Evolutionary conservation across 2,329 filamentous ascomycete genomes (phyloP).

Genomic region (Colletotrichum sp.): DNA sequence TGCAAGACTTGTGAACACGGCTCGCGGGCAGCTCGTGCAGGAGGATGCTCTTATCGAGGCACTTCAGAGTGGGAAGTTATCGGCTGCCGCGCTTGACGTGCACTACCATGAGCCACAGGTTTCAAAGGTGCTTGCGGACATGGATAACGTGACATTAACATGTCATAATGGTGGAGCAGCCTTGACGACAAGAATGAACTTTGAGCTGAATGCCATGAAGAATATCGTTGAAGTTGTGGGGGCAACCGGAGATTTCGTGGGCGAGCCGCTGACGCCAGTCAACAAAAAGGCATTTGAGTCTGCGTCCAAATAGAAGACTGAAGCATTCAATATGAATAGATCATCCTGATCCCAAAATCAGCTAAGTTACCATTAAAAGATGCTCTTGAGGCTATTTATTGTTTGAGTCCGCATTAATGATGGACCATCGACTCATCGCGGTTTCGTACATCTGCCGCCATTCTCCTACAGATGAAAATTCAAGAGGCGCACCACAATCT

Average conservation of each 20-base stretch:
- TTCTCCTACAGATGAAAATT: rapidly evolving
- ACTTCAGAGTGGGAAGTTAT: slow-evolving; percentile 48
- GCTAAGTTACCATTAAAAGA: not conserved
- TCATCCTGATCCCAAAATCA: rapidly evolving
- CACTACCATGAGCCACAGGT: slow-evolving; percentile 59
- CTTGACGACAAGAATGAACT: slow-evolving; percentile 42
- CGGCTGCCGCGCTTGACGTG: slow-evolving; percentile 57
- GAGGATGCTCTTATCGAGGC: slow-evolving; percentile 53
- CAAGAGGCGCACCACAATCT: not conserved
- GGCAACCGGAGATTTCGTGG: slow-evolving; percentile 20
- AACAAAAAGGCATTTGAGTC: slow-evolving; percentile 7
- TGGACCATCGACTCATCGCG: too few relatives aligned
- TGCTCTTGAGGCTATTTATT: rapidly evolving
- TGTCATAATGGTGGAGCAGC: slow-evolving; percentile 42
- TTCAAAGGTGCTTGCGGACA: slow-evolving; percentile 35
- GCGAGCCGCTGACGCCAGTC: slow-evolving; percentile 25
- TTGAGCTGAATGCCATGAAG: slow-evolving; percentile 41
- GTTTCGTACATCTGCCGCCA: not conserved
- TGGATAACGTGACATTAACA: slow-evolving; percentile 44
- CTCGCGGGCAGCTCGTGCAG: slow-evolving; percentile 56
- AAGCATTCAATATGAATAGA: not conserved
- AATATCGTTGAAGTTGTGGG: slow-evolving; percentile 35
- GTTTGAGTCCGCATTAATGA: not conserved
- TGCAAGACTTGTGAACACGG: slow-evolving; percentile 55
- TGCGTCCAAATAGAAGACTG: not conserved